Base-by-base conservation (phyloP, 73 alveolate species). In the Paramecium tetraurelia region DNA sequence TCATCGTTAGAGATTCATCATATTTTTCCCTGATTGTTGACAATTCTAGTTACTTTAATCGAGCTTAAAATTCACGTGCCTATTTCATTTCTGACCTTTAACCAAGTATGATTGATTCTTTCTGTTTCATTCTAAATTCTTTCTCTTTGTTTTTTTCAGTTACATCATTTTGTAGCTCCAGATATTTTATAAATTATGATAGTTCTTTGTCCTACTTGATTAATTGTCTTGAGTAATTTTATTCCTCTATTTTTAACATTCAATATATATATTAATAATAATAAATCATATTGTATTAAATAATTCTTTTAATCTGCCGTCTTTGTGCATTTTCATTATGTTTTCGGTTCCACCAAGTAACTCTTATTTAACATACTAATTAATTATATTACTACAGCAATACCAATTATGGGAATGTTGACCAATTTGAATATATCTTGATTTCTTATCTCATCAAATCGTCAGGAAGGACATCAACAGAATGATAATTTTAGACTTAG, bases 331-430 rank as follows among this genome's bases (percentile, higher is more conserved):
- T 72, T 97, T 98, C 59, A 92, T 85, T 85, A 96, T 92, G 29
- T 95, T 97, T 76, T 97, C 99, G 88, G 97, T 88, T 27, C 99
- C 99, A 44, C 99, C 99, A 27, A 96, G 72, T 88, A 96, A 88
- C 85, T 95, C 92, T 33, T 92, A 86, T 63, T 94, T 95, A 2
- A 96, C 93, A 85, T 96, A 96, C 92, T 80, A n/a, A n/a, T 8
- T 38, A 20, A 4, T 1, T 18, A n/a, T 43, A 3, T 41, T 18
- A 22, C 46, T 80, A 21, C 22, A 21, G 3, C 3, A n/a, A 18
- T 92, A 92, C 57, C 12, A 97, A 92, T 85, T 97, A 96, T 24
- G 99, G 99, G 84, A 95, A 93, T 11, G 99, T 97, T 0, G 99
- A 98, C 99, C 99, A 97, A 87, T 97, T 95, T 11, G 97, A 93